Evolutionary conservation across 1,139 yeast species (phyloP).

Genomic region (Debaryomyces fabryi): DNA sequence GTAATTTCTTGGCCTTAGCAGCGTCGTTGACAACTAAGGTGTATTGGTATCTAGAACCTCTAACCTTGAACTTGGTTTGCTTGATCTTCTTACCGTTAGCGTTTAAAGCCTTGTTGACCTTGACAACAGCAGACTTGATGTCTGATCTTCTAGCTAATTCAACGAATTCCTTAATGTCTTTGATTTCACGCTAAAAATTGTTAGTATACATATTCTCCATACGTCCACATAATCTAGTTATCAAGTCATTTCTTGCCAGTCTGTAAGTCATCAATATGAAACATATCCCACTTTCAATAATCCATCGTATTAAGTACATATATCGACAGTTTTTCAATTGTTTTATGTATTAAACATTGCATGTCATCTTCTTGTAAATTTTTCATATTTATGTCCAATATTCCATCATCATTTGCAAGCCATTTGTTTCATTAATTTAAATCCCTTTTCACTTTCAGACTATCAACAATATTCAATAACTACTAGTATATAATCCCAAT

Average conservation of each 20-base stretch:
- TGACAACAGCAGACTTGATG: slow-evolving; percentile 89
- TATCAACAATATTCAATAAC: neutral
- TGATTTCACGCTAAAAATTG: slow-evolving; percentile 63
- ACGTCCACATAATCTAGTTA: neutral
- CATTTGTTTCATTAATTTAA: neutral
- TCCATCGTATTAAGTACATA: neutral
- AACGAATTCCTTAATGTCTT: slow-evolving; percentile 97
- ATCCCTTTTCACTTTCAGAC: neutral
- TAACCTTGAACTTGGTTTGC: slow-evolving; percentile 98
- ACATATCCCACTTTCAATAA: neutral
- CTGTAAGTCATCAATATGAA: neutral
- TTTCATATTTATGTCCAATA: neutral
- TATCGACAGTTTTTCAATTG: neutral
- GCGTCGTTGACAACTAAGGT: slow-evolving; percentile 95
- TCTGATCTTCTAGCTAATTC: slow-evolving; percentile 98
- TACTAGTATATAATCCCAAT: neutral
- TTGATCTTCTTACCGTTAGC: slow-evolving; percentile 84
- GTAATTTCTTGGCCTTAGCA: slow-evolving; percentile 97
- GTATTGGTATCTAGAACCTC: slow-evolving; percentile 94
- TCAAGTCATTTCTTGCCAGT: neutral
- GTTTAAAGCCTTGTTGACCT: slow-evolving; percentile 84
- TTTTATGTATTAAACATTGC: neutral
- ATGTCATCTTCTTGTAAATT: neutral
- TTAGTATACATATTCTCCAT: slow-evolving; percentile 20
- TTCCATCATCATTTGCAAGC: neutral